Conservation (phyloP, 176 grass and related monocot species). For the Sorghum bicolor region Sorghum_bicolor_NCBIv3 NC_012871.2:9879501-9880000, state of each 20-base stretch:
- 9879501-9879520: not conserved
- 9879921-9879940: conserved; percentile 43
- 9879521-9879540: not conserved
- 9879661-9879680: conserved; percentile 72
- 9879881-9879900: conserved; percentile 45
- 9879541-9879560: not conserved
- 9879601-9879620: conserved; percentile 59
- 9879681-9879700: conserved; percentile 31
- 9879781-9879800: conserved; percentile 19
- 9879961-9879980: conserved; percentile 63
- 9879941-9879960: conserved; percentile 57
- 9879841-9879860: conserved; percentile 71
- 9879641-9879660: conserved; percentile 81
- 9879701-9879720: not conserved
- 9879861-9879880: conserved; percentile 64
- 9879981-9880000: not conserved
- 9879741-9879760: not conserved
- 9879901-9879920: conserved; percentile 31
- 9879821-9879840: conserved; percentile 57
- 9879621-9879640: conserved; percentile 87
- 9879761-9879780: not conserved
- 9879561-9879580: not conserved
- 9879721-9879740: not conserved
- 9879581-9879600: not conserved
- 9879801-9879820: conserved; percentile 75